phyloP scores from a whole-genome alignment of 2,329 filamentous ascomycete genomes.

The Cladophialophora chaetospira region DNA sequence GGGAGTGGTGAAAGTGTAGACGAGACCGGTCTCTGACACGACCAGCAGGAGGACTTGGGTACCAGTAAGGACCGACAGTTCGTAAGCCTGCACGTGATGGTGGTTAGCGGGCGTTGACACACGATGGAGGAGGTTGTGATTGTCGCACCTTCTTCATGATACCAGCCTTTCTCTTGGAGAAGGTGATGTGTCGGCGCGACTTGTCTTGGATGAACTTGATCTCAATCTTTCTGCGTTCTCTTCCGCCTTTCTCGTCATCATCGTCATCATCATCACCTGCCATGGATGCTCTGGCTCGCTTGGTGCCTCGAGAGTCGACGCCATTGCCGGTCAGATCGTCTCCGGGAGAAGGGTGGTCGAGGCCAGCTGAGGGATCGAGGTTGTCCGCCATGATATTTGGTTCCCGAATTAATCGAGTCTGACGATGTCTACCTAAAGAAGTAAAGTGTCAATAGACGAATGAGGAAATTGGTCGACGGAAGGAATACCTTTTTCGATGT shows the following conservation, averaged over 20 bases:
- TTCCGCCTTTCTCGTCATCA: slow-evolving; percentile 94
- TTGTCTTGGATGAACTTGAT: slow-evolving; percentile 99
- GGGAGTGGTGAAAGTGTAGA: slow-evolving; percentile 97
- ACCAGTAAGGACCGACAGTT: slow-evolving; percentile 93
- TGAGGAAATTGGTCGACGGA: slow-evolving; percentile 25
- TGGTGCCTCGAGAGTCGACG: slow-evolving; percentile 77
- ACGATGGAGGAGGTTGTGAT: slow-evolving; percentile 26
- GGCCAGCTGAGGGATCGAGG: slow-evolving; percentile 70
- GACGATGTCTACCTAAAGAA: slow-evolving; percentile 29
- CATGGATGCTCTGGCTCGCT: slow-evolving; percentile 77
- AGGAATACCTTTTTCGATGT: slow-evolving; percentile 22
- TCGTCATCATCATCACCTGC: slow-evolving; percentile 93
- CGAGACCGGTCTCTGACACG: slow-evolving; percentile 93
- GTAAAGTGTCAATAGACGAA: slow-evolving; percentile 32
- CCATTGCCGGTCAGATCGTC: slow-evolving; percentile 73
- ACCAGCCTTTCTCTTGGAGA: slow-evolving; percentile 98
- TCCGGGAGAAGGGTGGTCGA: slow-evolving; percentile 72
- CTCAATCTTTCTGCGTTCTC: slow-evolving; percentile 98
- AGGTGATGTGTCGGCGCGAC: slow-evolving; percentile 98
- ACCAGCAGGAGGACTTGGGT: slow-evolving; percentile 96
- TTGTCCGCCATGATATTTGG: slow-evolving; percentile 70
- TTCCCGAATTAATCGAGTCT: slow-evolving; percentile 35
- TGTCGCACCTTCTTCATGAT: slow-evolving; percentile 98
- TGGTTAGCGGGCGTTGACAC: no score
- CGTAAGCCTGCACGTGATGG: slow-evolving; percentile 72